Evolutionary conservation across 768 basidiomycete genomes (phyloP).

Genomic region (Leucocoprinus sp.): DNA sequence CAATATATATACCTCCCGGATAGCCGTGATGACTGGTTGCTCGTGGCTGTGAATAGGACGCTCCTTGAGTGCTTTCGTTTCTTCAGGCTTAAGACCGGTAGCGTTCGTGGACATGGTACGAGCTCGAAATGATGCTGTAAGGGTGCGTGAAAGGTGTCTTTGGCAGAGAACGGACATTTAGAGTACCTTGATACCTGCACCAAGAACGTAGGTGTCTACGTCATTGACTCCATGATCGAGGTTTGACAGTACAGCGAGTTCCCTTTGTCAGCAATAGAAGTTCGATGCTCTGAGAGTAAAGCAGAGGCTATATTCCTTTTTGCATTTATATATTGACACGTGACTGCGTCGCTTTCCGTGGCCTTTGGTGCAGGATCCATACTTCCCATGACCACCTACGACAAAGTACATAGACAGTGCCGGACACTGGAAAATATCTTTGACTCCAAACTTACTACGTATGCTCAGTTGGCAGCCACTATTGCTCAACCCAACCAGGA

Average conservation of each 20-base stretch:
- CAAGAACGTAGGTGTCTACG: background rate
- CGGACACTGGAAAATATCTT: slow-evolving; percentile 90
- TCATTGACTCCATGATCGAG: background rate
- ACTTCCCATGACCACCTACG: slow-evolving; percentile 64
- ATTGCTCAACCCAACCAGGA: slow-evolving; percentile 49
- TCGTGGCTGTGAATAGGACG: slow-evolving; percentile 26
- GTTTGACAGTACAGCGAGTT: background rate
- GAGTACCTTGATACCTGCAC: background rate
- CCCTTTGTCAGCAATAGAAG: no score
- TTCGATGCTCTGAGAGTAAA: no score
- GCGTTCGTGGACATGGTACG: slow-evolving; percentile 18
- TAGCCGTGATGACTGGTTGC: slow-evolving; percentile 26
- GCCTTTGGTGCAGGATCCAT: background rate
- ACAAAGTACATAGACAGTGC: slow-evolving; percentile 85
- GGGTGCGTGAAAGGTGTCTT: background rate
- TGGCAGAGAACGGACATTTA: background rate
- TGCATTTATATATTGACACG: background rate
- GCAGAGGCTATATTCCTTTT: no score
- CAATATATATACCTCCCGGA: slow-evolving; percentile 29
- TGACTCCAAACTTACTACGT: slow-evolving; percentile 84
- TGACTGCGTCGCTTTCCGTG: background rate
- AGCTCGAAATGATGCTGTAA: background rate
- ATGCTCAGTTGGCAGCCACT: slow-evolving; percentile 75
- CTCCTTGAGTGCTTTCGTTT: slow-evolving; percentile 30
- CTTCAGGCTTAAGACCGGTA: slow-evolving; percentile 29